Base-by-base conservation (phyloP, 1,139 yeast genomes). In the Candida sanyaensis region DNA sequence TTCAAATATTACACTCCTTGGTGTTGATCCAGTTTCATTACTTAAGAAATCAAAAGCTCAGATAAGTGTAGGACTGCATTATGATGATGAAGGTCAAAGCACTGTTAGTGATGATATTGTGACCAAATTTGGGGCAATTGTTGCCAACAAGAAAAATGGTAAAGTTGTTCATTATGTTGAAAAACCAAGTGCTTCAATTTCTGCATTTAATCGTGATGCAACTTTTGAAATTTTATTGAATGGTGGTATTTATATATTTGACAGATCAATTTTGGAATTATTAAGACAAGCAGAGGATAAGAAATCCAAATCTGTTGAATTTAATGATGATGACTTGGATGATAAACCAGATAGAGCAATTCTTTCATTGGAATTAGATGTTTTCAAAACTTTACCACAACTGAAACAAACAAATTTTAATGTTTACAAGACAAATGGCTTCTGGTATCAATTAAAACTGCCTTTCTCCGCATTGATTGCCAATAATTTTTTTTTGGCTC, bases 361-460 rank as follows among this genome's bases (percentile, higher is more conserved):
- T 41, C 69, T 83, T 47, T 78, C 84, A 36, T 69, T 83, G 55
- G 88, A 83, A 64, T 75, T 77, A 55, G 88, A 83, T 57, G 75
- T 83, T 32, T 68, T 83, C 44, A 78, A 78, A 49, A 70, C 72
- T 47, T 68, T 81, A 32, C 84, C 86, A 7, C 80, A 77, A 47
- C 63, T 69, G 37, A 71, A 71, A 24, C 45, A 50, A 8, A 39
- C 49, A 17, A 66, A 66, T 39, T 78, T 84, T 51, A 74, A 64
- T 56, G 84, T 77, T 41, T 80, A 69, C 62, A 80, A 77, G 52
- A 73, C 83, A 41, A 73, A 73, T 49, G 81, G 80, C 33, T 81
- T 79, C 61, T 83, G 88, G 88, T 76, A 83, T 50, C 86, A 84
- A 59, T 75, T 83, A 61, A 83, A 83, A 66, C 81, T 83, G 37